Percentiles rank a stretch among this genome's conserved stretches.
These are phyloP conservation scores for Mucor indicus DNA, from an alignment of 371 early-diverging fungal genomes.

Conservation along the genomic window DNA sequence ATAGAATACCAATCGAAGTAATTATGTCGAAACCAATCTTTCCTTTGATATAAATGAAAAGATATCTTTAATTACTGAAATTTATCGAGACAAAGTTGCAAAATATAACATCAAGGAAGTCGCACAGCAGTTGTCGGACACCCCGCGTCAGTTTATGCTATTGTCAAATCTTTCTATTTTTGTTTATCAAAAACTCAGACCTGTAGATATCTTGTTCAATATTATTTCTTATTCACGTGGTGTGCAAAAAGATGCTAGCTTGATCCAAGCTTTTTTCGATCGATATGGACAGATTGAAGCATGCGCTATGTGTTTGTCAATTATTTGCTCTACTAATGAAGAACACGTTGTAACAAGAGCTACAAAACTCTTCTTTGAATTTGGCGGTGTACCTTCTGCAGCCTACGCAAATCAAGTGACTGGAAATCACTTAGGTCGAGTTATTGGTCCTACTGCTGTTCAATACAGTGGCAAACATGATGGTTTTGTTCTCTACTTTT, in stretches of 20 bases:
- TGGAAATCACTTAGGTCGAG: conserved; percentile 21
- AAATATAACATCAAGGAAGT: conserved; percentile 48
- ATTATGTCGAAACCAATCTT: neutral
- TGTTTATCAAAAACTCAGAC: conserved; percentile 66
- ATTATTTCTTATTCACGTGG: neutral
- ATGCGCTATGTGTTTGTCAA: conserved; percentile 75
- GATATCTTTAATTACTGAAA: conserved; percentile 3
- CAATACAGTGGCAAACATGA: conserved; percentile 69
- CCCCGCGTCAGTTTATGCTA: conserved; percentile 67
- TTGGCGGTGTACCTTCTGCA: conserved; percentile 59
- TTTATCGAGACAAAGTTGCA: conserved; percentile 57
- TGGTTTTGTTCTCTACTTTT: conserved; percentile 76
- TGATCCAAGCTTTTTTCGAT: conserved; percentile 51
- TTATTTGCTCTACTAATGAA: conserved; percentile 46
- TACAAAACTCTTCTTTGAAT: conserved; percentile 51
- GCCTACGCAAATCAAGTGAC: conserved; percentile 5
- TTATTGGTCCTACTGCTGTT: conserved; percentile 43
- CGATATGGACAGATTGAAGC: conserved; percentile 60
- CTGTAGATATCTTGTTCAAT: conserved; percentile 57
- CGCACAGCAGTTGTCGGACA: conserved; percentile 53
- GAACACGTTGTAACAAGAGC: conserved; percentile 31
- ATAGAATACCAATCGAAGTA: too few relatives aligned
- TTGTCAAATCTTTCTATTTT: conserved; percentile 68
- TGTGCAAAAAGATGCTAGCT: neutral
- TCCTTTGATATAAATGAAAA: neutral